Base-by-base conservation (phyloP, 2,329 filamentous ascomycete species). In the Malbranchea cinnamomea region DNA sequence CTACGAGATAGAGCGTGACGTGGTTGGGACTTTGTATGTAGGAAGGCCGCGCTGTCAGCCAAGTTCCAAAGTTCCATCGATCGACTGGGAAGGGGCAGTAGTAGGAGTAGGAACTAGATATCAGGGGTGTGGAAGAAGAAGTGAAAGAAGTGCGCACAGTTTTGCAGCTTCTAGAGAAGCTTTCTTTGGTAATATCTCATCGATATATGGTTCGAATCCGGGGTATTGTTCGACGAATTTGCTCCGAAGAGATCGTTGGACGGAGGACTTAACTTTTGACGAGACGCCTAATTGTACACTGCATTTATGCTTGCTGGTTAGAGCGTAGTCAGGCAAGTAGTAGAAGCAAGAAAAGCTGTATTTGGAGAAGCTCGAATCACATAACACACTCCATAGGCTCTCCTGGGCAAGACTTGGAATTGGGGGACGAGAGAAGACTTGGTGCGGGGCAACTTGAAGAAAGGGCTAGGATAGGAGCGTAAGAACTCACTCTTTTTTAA, bases 201-300 rank as follows among this genome's bases (percentile, higher is more conserved):
- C 89, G 57, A 94, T 91, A 60, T 83, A 71, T 1, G 82, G 80
- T 42, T 74, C 73, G 30, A 95, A 77, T 30, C 81, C 71, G 2
- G 89, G 89, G 59, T 91, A 94, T 31, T 79, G 79, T 35, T 82
- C 68, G 40, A 89, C 64, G 42, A 95, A 71, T 48, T 81, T 81
- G 47, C 76, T 68, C 44, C 89, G 81, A 46, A 98, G 76, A 40
- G 65, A 71, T 49, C 89, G 81, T 63, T 94, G 85, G 33, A 83
- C 82, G 14, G 84, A 93, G 41, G 87, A 94, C 63, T 95, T 98
- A 58, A 95, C 82, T 67, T 95, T 95, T 45, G 84, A 83, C 62
- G n/a, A n/a, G n/a, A n/a, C 89, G n/a, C n/a, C n/a, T n/a, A n/a
- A n/a, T n/a, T n/a, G n/a, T 92, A 33, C 81, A 76, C 42, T 78